Conservation (phyloP, 2,329 filamentous ascomycete genomes). For the Talaromyces sp. region DNA sequence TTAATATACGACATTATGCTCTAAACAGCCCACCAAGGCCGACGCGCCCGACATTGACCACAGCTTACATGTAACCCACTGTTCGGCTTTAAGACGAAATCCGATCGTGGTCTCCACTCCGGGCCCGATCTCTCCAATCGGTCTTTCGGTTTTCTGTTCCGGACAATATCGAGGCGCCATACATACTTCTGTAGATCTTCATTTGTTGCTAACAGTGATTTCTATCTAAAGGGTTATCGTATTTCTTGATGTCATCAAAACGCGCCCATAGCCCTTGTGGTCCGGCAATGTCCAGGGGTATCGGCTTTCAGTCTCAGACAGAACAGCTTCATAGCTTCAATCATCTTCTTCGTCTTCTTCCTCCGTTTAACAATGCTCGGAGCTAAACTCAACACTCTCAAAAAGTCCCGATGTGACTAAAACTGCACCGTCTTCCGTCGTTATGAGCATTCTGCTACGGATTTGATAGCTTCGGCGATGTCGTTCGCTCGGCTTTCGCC, state of each 20-base stretch:
- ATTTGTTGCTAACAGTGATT: not conserved
- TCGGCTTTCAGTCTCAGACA: not conserved
- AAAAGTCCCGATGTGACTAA: not conserved
- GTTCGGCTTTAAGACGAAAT: not conserved
- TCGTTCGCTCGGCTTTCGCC: not conserved
- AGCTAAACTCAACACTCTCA: not conserved
- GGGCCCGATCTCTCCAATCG: not conserved
- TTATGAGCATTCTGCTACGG: not conserved
- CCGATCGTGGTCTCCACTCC: not conserved
- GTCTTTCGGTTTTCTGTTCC: not conserved
- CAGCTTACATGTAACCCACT: not conserved
- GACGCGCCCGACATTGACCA: too few relatives aligned
- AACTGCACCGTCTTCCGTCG: not conserved
- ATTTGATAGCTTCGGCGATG: not conserved
- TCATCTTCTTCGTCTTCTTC: not conserved
- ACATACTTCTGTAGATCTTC: not conserved
- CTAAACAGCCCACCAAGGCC: not conserved
- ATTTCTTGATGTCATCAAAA: not conserved
- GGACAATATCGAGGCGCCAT: not conserved
- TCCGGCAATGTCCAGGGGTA: not conserved
- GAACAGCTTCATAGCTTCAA: not conserved
- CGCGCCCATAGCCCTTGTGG: not conserved
- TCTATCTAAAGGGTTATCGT: not conserved
- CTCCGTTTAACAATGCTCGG: not conserved
- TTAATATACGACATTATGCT: not conserved